Base-by-base conservation (phyloP, 345 rosid genomes). In the Camelina sativa region DNA sequence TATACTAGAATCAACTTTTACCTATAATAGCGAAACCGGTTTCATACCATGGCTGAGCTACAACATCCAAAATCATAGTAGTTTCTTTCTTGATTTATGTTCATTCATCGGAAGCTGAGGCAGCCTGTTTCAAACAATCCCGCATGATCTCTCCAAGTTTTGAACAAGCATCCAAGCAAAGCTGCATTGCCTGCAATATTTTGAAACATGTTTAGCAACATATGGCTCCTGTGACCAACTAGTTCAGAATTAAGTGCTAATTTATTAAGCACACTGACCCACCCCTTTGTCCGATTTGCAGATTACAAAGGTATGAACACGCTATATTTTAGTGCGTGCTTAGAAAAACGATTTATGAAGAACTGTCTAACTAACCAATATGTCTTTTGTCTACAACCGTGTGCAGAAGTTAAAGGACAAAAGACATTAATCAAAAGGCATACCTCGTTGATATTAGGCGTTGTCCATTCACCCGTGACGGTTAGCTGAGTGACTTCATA, bases 131-230 rank as follows among this genome's bases (percentile, higher is more conserved):
- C 79, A 94, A 79, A 74, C 96, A 90, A 65, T 85, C 85, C 50
- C 97, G 84, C 98, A 94, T 90, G 73, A 94, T 82, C 65, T 82
- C 82, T 50, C 87, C 89, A 28, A 94, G 97, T 82, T 91, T 88
- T 2, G 85, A 73, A 80, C 92, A 86, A 23, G 97, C 98, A 46
- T 90, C 98, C 9, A 91, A 87, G 81, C 92, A 87, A 43, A 94
- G 93, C 85, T 91, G 89, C 98, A 88, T 88, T 65, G 89, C 96
- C 98, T 93, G 88, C 66, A 65, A 71, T 48, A n/a, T 69, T 75
- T 12, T 4, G 4, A 50, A 6, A 7, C 11, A 47, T 67, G 71
- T 32, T 50, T 56, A 58, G 48, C 23, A 61, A 48, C 72, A n/a
- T 61, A 7, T 19, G 11, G 13, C 65, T 50, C 40, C 10, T 15